A percentile compares a stretch with the other conserved stretches of the same genome.
Evolutionary conservation across 345 rosid species (phyloP).

Genomic region (Euphorbia pulcherrima): DNA sequence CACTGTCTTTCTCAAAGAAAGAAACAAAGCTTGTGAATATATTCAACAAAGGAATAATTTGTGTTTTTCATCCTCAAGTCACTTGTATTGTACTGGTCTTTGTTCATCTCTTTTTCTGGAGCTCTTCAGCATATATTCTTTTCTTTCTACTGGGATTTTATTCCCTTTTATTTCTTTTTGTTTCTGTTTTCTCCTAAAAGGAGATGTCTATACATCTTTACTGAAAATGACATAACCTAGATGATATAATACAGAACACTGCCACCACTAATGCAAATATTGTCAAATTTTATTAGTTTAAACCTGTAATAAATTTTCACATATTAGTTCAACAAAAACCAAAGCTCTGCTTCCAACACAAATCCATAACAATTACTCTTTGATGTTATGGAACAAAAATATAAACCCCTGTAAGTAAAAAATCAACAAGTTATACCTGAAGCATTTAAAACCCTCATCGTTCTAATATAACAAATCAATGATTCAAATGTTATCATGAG

Average conservation of each 20-base stretch:
- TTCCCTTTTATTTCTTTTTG: background rate
- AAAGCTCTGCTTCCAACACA: too few relatives aligned
- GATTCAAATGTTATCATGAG: background rate
- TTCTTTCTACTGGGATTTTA: constrained; percentile 26
- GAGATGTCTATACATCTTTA: background rate
- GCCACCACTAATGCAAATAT: too few relatives aligned
- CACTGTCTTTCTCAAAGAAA: constrained; percentile 9
- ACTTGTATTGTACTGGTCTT: constrained; percentile 28
- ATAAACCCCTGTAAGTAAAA: too few relatives aligned
- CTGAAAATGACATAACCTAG: too few relatives aligned
- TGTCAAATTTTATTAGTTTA: too few relatives aligned
- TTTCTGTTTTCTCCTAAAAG: background rate
- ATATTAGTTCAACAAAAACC: too few relatives aligned
- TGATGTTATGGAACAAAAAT: too few relatives aligned
- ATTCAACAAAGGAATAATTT: constrained; percentile 22
- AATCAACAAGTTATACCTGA: too few relatives aligned
- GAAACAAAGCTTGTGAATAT: background rate
- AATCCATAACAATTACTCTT: too few relatives aligned
- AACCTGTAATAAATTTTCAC: too few relatives aligned
- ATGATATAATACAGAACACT: too few relatives aligned
- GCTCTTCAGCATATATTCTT: constrained; percentile 33
- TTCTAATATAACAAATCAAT: background rate
- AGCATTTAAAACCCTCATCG: too few relatives aligned
- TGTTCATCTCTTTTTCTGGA: constrained; percentile 27
- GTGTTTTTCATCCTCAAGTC: constrained; percentile 20